Evolutionary conservation across 352 stramenopile species (phyloP), one percentile per base, ranked within the genome.

Genomic region (Saprolegnia diclina): DNA sequence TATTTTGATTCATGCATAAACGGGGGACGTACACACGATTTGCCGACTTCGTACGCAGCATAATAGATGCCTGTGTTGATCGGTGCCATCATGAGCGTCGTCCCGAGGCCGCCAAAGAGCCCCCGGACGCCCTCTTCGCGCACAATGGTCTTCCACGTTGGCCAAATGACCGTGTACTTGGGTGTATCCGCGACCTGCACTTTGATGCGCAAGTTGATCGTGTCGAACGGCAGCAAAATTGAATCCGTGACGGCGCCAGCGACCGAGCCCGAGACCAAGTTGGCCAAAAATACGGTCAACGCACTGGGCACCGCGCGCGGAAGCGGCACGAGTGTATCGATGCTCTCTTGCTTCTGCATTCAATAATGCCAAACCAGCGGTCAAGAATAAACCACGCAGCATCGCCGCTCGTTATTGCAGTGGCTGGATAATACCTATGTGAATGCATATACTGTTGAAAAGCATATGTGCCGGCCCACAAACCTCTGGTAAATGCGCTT

Each of bases 151-250:
- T 75, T 64, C 0, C 86, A 70, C 2, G 84, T 77, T 45, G 79
- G 76, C 22, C 84, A 35, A 42, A 92, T 80, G 52, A 77, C 80
- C 37, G 76, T 77, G 73, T 92, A 92, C 70, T 88, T 84, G 67
- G 76, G 63, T 10, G 71, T 80, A 14, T 76, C 73, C 46, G 61
- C 67, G 21, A 76, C 76, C 72, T 91, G 85, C 54, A 94, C 81
- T 70, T 94, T 94, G 77, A 91, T 90, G 46, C 85, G 83, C 48
- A 92, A 66, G 72, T 91, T 94, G 69, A 94, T 83, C n/a, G 88
- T 87, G 62, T 94, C 85, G 46, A 94, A 73, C 35, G 85, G 85
- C 50, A 92, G 83, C 62, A 91, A 71, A 71, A 91, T 77, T 44
- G 81, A 88, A 72, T 94, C 85, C 13, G 85, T 81, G 32, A 91